A percentile compares a stretch with the other conserved stretches of the same genome.
phyloP scores from a whole-genome alignment of 2,329 filamentous ascomycete genomes.

The Colletotrichum shisoi region DNA sequence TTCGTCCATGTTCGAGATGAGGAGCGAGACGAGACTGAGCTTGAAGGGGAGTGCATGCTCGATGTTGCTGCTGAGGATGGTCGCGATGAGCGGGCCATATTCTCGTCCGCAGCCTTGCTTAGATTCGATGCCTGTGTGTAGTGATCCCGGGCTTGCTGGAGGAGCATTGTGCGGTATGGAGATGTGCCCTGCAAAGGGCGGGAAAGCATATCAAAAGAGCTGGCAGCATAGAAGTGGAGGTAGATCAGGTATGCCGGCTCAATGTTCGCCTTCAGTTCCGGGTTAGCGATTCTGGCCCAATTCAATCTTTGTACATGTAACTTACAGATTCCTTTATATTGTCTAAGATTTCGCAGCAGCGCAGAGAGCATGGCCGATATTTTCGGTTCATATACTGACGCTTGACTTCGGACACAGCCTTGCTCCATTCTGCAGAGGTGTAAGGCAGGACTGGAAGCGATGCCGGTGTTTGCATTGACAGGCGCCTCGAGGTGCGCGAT shows the following conservation, averaged over 20 bases:
- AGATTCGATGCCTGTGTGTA: constrained; percentile 60
- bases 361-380: constrained; percentile 62
- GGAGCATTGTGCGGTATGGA: constrained; percentile 56
- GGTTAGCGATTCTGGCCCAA: constrained; percentile 34
- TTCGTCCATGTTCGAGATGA: constrained; percentile 50
- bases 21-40: constrained; percentile 53
- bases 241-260: constrained; percentile 66
- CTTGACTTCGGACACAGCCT: constrained; percentile 62
- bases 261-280: constrained; percentile 47
- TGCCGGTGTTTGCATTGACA: constrained; percentile 41
- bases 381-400: constrained; percentile 59
- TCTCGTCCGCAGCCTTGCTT: constrained; percentile 58
- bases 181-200: constrained; percentile 57
- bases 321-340: constrained; percentile 57
- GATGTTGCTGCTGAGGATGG: constrained; percentile 51
- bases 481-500: constrained; percentile 41
- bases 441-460: constrained; percentile 51
- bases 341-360: constrained; percentile 63
- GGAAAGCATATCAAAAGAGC: constrained; percentile 65
- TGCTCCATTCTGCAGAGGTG: constrained; percentile 61
- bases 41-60: constrained; percentile 57
- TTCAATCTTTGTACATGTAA: constrained; percentile 18
- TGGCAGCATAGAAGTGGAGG: constrained; percentile 68
- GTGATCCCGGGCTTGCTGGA: constrained; percentile 61
- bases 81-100: constrained; percentile 51